A percentile compares a stretch with the other conserved stretches of the same genome.
phyloP scores from a whole-genome alignment of 495 filamentous ascomycete genomes.

The Neurospora sp. region DNA sequence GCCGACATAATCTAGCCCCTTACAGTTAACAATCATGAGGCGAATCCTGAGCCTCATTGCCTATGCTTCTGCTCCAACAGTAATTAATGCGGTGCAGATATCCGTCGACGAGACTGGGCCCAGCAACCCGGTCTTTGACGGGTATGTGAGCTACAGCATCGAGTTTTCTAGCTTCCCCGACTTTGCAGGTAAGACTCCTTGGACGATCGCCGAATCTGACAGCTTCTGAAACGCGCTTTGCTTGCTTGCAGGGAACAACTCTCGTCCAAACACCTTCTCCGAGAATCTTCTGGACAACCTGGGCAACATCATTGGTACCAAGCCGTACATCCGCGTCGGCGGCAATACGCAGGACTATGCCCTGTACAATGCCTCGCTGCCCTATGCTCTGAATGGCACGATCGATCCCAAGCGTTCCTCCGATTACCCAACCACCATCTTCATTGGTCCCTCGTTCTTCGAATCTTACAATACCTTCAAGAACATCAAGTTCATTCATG shows the following conservation, averaged over 20 bases:
- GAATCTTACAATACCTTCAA: slow-evolving; percentile 55
- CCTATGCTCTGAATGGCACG: slow-evolving; percentile 44
- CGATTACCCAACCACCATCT: slow-evolving; percentile 53
- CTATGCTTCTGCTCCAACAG: slow-evolving; percentile 1
- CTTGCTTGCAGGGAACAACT: slow-evolving; percentile 29
- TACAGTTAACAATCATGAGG: background rate
- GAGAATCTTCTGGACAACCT: slow-evolving; percentile 47
- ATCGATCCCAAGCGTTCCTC: slow-evolving; percentile 36
- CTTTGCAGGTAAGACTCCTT: slow-evolving; percentile 43
- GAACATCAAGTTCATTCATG: slow-evolving; percentile 47
- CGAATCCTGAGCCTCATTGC: slow-evolving; percentile 1
- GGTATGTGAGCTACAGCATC: slow-evolving; percentile 50
- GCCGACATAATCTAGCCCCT: background rate
- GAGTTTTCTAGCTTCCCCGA: slow-evolving; percentile 54
- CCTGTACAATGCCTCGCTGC: slow-evolving; percentile 46
- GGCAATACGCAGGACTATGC: slow-evolving; percentile 56
- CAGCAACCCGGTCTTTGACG: slow-evolving; percentile 33
- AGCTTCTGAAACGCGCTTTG: background rate
- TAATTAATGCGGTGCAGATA: slow-evolving; percentile 8
- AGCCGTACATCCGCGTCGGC: slow-evolving; percentile 50
- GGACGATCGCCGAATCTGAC: background rate
- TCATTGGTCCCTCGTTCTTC: slow-evolving; percentile 54
- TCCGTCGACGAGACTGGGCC: slow-evolving; percentile 1
- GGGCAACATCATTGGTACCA: slow-evolving; percentile 34
- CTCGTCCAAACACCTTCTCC: slow-evolving; percentile 46